phyloP scores from a whole-genome alignment of 257 asterid genomes.

The Scutellaria barbata region DNA sequence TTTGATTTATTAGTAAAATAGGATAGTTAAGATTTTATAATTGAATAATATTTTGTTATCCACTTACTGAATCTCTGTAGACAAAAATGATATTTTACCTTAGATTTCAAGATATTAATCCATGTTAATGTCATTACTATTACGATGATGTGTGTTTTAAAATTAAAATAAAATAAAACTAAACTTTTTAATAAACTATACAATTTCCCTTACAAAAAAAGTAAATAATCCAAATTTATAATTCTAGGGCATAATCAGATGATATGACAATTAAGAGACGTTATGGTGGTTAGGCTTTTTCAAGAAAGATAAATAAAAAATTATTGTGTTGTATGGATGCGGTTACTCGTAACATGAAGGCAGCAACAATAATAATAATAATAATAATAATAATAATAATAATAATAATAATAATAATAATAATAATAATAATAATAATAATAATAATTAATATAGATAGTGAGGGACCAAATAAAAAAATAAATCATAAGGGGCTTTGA shows the following conservation, averaged over 20 bases:
- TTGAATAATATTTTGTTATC: background rate
- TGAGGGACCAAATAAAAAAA: slow-evolving; percentile 30
- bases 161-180: no score
- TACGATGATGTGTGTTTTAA: no score
- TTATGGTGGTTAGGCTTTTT: slow-evolving; percentile 33
- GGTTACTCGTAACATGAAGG: slow-evolving; percentile 21
- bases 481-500: background rate
- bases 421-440: slow-evolving; percentile 7
- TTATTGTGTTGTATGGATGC: slow-evolving; percentile 21
- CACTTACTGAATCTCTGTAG: no score
- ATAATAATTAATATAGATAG: slow-evolving; percentile 18
- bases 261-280: slow-evolving; percentile 10
- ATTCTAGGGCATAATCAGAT: slow-evolving; percentile 26
- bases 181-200: no score
- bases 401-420: slow-evolving; percentile 21
- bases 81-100: no score
- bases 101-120: no score
- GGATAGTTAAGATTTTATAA: background rate
- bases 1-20: background rate
- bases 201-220: no score
- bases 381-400: slow-evolving; percentile 8
- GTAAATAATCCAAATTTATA: no score
- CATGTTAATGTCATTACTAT: no score
- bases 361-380: background rate
- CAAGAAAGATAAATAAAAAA: background rate